Conservation (phyloP, 495 filamentous ascomycete species). For the Daldinia decipiens region DNA sequence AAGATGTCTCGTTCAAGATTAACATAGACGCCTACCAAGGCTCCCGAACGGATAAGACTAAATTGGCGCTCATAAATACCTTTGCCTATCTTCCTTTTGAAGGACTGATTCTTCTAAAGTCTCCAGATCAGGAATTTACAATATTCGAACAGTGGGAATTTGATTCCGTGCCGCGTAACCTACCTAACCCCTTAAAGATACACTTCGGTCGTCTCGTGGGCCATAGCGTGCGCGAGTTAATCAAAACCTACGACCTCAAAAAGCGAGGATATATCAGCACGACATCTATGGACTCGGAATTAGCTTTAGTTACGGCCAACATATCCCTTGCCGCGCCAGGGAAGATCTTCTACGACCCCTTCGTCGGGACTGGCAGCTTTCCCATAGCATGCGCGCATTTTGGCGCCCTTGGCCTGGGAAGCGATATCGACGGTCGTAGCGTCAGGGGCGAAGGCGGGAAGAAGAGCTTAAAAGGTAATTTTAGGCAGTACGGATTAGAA, state of each 20-base stretch:
- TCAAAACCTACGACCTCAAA: conserved; percentile 86
- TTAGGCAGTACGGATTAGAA: conserved; percentile 80
- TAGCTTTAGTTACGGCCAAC: conserved; percentile 92
- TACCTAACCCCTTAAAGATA: conserved; percentile 66
- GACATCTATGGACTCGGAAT: conserved; percentile 95
- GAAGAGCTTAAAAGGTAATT: conserved; percentile 74
- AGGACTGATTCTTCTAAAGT: conserved; percentile 78
- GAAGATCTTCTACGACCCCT: conserved; percentile 90
- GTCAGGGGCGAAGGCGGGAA: conserved; percentile 72
- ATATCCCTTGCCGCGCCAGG: conserved; percentile 83
- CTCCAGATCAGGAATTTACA: conserved; percentile 75
- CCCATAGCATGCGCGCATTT: conserved; percentile 88
- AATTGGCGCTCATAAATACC: conserved; percentile 77
- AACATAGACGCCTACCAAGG: conserved; percentile 79
- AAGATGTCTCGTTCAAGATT: conserved; percentile 78
- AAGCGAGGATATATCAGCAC: conserved; percentile 93
- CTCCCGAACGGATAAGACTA: conserved; percentile 66
- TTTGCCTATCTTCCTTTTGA: conserved; percentile 81
- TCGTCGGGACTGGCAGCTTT: conserved; percentile 94
- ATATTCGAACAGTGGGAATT: conserved; percentile 82
- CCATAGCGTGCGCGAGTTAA: conserved; percentile 68
- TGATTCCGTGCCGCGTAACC: conserved; percentile 55
- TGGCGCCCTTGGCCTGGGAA: conserved; percentile 80
- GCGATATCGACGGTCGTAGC: conserved; percentile 91
- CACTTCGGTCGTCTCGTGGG: conserved; percentile 78